Evolutionary conservation across 2,329 filamentous ascomycete species (phyloP).

Genomic region (Venturia pyrina): DNA sequence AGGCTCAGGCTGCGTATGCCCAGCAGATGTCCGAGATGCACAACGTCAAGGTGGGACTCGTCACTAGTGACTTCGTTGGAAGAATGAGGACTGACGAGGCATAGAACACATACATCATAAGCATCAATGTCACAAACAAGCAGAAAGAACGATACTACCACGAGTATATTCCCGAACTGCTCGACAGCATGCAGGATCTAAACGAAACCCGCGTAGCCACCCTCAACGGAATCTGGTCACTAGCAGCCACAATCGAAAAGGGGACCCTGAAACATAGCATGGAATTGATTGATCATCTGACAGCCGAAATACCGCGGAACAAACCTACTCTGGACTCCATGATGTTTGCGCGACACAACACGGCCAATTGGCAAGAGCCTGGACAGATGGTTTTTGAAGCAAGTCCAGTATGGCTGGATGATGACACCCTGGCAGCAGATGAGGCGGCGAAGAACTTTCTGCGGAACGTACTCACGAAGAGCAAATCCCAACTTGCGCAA

Average conservation of each 20-base stretch:
- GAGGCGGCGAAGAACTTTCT: slow-evolving; percentile 82
- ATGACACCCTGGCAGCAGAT: slow-evolving; percentile 75
- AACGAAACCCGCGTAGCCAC: slow-evolving; percentile 79
- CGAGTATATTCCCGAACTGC: slow-evolving; percentile 86
- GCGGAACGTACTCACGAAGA: slow-evolving; percentile 84
- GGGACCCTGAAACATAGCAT: slow-evolving; percentile 65
- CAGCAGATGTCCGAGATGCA: slow-evolving; percentile 93
- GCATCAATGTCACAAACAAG: slow-evolving; percentile 94
- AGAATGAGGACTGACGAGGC: slow-evolving; percentile 18
- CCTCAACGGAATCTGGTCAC: slow-evolving; percentile 76
- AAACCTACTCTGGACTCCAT: slow-evolving; percentile 83
- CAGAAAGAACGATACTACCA: slow-evolving; percentile 97
- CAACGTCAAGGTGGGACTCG: slow-evolving; percentile 58
- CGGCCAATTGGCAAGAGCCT: slow-evolving; percentile 66
- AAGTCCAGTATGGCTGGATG: slow-evolving; percentile 94
- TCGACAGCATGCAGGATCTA: slow-evolving; percentile 75
- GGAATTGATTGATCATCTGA: slow-evolving; percentile 60
- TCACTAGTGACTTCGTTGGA: not conserved
- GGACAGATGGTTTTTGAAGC: slow-evolving; percentile 80
- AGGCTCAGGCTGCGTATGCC: slow-evolving; percentile 84
- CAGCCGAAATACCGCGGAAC: slow-evolving; percentile 77
- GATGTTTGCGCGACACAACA: slow-evolving; percentile 96
- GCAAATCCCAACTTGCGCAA: slow-evolving; percentile 73
- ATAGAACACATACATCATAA: slow-evolving; percentile 87
- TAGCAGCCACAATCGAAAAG: slow-evolving; percentile 71